Evolutionary conservation across 306 rosid species (phyloP), one percentile per base, ranked within the genome.

Genomic region (Astragalus membranaceus): DNA sequence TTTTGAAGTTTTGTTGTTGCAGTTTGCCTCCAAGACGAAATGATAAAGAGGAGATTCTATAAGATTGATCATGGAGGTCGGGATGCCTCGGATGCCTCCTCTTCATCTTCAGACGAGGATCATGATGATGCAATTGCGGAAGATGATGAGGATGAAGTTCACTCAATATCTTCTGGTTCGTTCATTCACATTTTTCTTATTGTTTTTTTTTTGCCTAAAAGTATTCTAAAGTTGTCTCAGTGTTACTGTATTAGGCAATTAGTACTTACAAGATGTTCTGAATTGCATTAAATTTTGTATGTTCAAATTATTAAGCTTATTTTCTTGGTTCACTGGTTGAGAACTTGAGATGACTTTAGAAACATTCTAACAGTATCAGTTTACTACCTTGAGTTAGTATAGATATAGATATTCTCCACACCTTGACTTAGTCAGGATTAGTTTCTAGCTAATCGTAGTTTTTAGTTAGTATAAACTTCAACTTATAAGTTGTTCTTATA

Each of bases 11-110:
- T 30, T 58, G 16, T 64, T 76, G 49, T 74, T 57, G 5, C 30
- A 71, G 76, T 75, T 71, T 11, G 16, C 10, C 20, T 56, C 57
- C 3, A 26, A 35, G 11, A 51, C 13, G 4, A 68, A 75, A 92
- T 92, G 98, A 88, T 92, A 73, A 92, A 92, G 86, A 85, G 96
- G 83, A 78, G 85, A 39, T 92, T 86, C 86, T 92, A 60, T 69
- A 82, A 79, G 83, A 11, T 86, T 44, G 98, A 92, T 32, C 93
- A 85, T 36, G 92, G 81, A 32, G 89, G 82, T 53, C 68, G 67
- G 6, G 88, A 92, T 32, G 88, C 81, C 57, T 80, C 92, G 0
- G 89, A 85, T 77, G 48, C 83, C 3, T 87, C 97, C 7, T 82
- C 91, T 7, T 86, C 94, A 3, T 83, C 84, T 39, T 84, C 94